These are phyloP conservation scores for Colletotrichum acutatum DNA, from an alignment of 2,329 filamentous ascomycete genomes.

Conservation along the genomic window DNA sequence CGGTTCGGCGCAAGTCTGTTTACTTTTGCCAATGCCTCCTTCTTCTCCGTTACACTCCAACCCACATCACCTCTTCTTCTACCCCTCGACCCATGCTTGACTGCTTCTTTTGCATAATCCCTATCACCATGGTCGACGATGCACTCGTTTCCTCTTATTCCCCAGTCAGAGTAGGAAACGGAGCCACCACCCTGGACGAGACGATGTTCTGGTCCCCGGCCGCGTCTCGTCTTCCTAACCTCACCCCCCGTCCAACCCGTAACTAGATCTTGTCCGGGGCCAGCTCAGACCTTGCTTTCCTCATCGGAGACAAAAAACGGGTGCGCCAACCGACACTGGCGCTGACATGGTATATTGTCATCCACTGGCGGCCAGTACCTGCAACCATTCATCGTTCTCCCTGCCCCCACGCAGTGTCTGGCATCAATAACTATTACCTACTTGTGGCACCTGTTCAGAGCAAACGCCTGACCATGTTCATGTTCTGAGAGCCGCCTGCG, in stretches of 20 bases:
- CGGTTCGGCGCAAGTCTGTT: slow-evolving; percentile 2
- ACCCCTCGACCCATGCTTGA: background rate
- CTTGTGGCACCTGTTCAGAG: background rate
- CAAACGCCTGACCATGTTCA: slow-evolving; percentile 18
- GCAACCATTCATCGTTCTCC: slow-evolving; percentile 22
- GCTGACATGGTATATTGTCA: slow-evolving; percentile 23
- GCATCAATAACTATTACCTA: slow-evolving; percentile 4
- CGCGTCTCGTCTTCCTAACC: slow-evolving; percentile 7
- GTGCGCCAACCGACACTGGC: slow-evolving; percentile 8
- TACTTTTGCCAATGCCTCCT: background rate
- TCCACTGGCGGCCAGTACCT: slow-evolving; percentile 23
- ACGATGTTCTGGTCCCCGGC: background rate
- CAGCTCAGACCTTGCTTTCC: slow-evolving; percentile 11
- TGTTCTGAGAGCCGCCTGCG: background rate
- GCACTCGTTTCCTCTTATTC: background rate
- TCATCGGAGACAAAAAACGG: slow-evolving; percentile 3
- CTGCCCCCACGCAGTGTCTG: slow-evolving; percentile 19
- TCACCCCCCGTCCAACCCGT: slow-evolving; percentile 1
- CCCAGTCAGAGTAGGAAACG: slow-evolving; percentile 1
- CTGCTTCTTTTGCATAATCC: background rate
- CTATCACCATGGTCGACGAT: slow-evolving; percentile 9
- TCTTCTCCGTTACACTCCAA: background rate
- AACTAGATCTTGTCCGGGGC: background rate
- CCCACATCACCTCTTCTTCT: background rate
- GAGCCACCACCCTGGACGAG: background rate